Evolutionary conservation across 2,329 filamentous ascomycete genomes (phyloP), one percentile per base, ranked within the genome.

Genomic region (Pestalotiopsis fici): DNA sequence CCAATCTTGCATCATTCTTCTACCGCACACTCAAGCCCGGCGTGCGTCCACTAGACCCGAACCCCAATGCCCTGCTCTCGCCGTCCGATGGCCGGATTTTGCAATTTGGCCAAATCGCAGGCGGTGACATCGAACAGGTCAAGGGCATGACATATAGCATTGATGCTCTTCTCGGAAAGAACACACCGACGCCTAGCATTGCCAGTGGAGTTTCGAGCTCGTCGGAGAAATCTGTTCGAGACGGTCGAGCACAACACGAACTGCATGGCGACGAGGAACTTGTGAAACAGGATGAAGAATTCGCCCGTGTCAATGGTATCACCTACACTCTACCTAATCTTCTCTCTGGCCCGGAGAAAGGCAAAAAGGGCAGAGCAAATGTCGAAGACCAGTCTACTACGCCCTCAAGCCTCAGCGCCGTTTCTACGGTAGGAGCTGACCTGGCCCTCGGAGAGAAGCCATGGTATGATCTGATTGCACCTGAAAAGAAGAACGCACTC

Each of bases 111-210:
- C 90, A 90, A 73, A 98, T 99, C 67, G 92, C 97, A 75, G 90
- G 95, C 74, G 95, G 95, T 60, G 94, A 98, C 76, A 97, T 99
- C 56, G 96, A 99, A 79, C 96, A 99, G 82, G 95, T 99, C 71
- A 99, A 99, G 82, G 96, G 96, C 68, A 96, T 99, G 86, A 99
- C 96, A 0, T 99, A 99, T 81, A 97, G 91, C 72, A 88, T 99
- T 65, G 96, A 99, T 77, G 95, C 96, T 7, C 87, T 99, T 1
- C 87, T 99, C 2, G 96, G 96, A 64, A 90, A 88, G 71, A 83
- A 85, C 69, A 87, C 85, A 5, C 87, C 87, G 47, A 77, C 85
- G 4, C 79, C 86, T 21, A 88, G 88, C 80, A 79, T 91, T 73
- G 77, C 86, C 67, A 78, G 80, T 66, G 72, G 78, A 71, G 69